Evolutionary conservation across 305 asterid species (phyloP).

Genomic region (Rubia occidens): DNA sequence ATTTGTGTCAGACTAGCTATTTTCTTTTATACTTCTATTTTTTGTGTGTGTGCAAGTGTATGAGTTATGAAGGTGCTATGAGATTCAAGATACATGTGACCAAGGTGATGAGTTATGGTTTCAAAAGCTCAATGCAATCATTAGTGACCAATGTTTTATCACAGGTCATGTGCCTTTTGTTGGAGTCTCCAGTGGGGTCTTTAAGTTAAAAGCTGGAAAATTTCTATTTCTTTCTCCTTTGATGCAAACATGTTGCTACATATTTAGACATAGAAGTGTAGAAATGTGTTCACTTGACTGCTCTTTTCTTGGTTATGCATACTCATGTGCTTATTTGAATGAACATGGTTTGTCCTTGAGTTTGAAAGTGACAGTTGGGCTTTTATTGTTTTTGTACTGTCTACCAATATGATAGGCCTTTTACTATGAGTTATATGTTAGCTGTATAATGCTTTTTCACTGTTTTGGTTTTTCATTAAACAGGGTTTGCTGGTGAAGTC

Average conservation of each 20-base stretch:
- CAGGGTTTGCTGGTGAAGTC: slow-evolving; percentile 52
- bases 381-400: background rate
- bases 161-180: background rate
- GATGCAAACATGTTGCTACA: background rate
- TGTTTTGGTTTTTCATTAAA: slow-evolving; percentile 12
- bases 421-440: background rate
- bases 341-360: background rate
- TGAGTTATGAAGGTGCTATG: no score
- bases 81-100: no score
- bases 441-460: background rate
- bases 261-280: background rate
- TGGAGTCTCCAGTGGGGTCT: background rate
- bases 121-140: no score
- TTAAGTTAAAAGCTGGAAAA: background rate
- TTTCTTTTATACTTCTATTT: no score
- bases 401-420: background rate
- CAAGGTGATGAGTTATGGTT: no score
- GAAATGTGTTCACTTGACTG: background rate
- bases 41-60: no score
- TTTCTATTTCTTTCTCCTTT: background rate
- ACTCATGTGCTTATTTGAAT: background rate
- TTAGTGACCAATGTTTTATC: no score
- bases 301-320: background rate
- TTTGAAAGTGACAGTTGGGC: background rate
- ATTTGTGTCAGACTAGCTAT: no score